A percentile compares a stretch with the other conserved stretches of the same genome.
Conservation (phyloP, 257 asterid species). For the Solanum peruvianum region DNA sequence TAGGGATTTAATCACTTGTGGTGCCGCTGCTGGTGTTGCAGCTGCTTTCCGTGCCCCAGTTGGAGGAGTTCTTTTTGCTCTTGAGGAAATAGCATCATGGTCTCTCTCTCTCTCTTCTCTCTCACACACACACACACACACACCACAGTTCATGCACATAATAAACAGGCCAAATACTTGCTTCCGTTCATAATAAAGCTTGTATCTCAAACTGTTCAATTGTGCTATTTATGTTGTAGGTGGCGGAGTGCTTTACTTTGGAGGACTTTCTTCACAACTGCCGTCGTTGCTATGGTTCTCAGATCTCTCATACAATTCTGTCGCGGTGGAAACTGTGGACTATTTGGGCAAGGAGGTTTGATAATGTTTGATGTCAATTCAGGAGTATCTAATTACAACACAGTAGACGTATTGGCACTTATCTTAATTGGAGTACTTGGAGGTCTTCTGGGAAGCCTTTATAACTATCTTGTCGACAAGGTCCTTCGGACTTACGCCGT, state of each 20-base stretch:
- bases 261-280: constrained; percentile 98
- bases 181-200: background rate
- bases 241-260: constrained; percentile 99
- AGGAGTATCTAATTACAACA: constrained; percentile 42
- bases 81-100: constrained; percentile 99
- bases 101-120: constrained; percentile 1
- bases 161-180: background rate
- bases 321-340: constrained; percentile 72
- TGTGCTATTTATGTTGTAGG: constrained; percentile 35
- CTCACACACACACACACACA: background rate
- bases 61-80: constrained; percentile 98
- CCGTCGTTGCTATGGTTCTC: constrained; percentile 85
- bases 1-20: constrained; percentile 96
- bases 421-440: constrained; percentile 73
- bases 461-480: constrained; percentile 82
- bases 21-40: constrained; percentile 99
- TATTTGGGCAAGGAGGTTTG: constrained; percentile 92
- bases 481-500: constrained; percentile 69
- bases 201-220: background rate
- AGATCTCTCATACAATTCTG: constrained; percentile 62
- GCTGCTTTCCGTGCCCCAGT: constrained; percentile 99
- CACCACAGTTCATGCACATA: background rate
- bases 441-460: constrained; percentile 78
- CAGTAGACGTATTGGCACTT: constrained; percentile 72
- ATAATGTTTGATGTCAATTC: constrained; percentile 83